A percentile compares a stretch with the other conserved stretches of the same genome.
Evolutionary conservation across 2,329 filamentous ascomycete genomes (phyloP).

Genomic region (Drechslerella coelobrocha): DNA sequence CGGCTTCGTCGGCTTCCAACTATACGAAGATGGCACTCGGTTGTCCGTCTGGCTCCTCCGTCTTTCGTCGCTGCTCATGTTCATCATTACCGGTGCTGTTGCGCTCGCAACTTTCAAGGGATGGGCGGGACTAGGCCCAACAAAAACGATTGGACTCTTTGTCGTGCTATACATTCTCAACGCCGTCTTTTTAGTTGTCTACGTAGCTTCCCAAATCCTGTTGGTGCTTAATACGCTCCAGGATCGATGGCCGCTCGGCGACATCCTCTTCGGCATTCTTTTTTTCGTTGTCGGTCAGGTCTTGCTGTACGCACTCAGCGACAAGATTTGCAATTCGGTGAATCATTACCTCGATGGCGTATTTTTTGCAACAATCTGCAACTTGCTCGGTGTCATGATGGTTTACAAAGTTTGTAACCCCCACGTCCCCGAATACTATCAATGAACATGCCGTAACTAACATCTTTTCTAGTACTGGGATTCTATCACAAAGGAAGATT

Average conservation of each 20-base stretch:
- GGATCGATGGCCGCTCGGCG: slow-evolving; percentile 92
- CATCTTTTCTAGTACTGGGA: slow-evolving; percentile 83
- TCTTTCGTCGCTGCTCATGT: slow-evolving; percentile 77
- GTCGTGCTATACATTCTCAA: slow-evolving; percentile 91
- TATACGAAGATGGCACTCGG: slow-evolving; percentile 95
- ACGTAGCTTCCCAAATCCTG: slow-evolving; percentile 84
- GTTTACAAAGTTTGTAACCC: slow-evolving; percentile 80
- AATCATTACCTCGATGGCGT: slow-evolving; percentile 93
- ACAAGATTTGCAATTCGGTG: slow-evolving; percentile 79
- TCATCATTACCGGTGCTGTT: slow-evolving; percentile 83
- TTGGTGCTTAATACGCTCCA: slow-evolving; percentile 88
- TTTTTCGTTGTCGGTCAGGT: slow-evolving; percentile 94
- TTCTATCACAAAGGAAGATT: slow-evolving; percentile 95
- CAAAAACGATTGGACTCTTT: slow-evolving; percentile 86
- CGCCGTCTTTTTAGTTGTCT: slow-evolving; percentile 82
- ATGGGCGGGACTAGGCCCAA: slow-evolving; percentile 83
- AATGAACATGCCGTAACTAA: neutral
- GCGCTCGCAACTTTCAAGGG: slow-evolving; percentile 90
- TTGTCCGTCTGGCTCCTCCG: slow-evolving; percentile 93
- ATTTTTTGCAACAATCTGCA: slow-evolving; percentile 93
- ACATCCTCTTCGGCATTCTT: slow-evolving; percentile 87
- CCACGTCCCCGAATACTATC: slow-evolving; percentile 4
- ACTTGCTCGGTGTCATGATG: slow-evolving; percentile 97
- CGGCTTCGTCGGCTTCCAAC: slow-evolving; percentile 96
- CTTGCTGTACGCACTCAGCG: slow-evolving; percentile 86